phyloP scores from a whole-genome alignment of 371 early-diverging fungal species.

The Mortierella sp. region DNA sequence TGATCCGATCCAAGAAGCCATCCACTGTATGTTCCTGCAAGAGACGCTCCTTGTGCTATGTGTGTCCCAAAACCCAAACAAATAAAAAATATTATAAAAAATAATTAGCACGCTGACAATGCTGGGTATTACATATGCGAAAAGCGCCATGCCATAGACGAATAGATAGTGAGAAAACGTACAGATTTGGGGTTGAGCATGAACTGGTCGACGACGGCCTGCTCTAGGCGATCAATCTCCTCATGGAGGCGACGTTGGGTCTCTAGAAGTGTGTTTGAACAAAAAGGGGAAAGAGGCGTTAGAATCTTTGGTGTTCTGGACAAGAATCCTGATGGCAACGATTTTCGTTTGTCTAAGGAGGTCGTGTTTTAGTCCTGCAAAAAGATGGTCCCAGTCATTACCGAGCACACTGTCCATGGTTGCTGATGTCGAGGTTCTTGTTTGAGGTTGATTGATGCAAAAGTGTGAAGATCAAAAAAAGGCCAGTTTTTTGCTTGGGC shows the following conservation, averaged over 20 bases:
- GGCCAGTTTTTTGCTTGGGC: too few species aligned
- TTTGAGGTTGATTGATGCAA: conserved; percentile 4
- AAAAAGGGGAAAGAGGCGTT: not conserved
- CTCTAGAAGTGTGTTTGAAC: conserved; percentile 26
- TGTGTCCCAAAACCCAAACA: not conserved
- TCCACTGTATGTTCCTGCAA: conserved; percentile 86
- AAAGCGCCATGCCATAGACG: too few species aligned
- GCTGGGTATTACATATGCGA: too few species aligned
- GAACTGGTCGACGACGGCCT: conserved; percentile 87
- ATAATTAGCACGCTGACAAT: too few species aligned
- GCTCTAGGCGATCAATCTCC: conserved; percentile 93
- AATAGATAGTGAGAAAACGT: conserved; percentile 4
- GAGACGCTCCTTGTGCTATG: conserved; percentile 83
- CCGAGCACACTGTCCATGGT: conserved; percentile 54
- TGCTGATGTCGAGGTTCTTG: not conserved
- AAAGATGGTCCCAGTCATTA: conserved; percentile 5
- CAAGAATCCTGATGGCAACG: not conserved
- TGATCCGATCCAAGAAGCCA: conserved; percentile 80
- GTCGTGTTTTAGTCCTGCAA: not conserved
- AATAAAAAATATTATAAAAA: not conserved
- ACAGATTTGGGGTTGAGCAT: conserved; percentile 80
- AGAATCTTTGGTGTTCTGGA: not conserved
- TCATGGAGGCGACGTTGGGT: conserved; percentile 80
- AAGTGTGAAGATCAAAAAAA: not conserved
- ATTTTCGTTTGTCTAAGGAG: not conserved